A percentile compares a stretch with the other conserved stretches of the same genome.
Evolutionary conservation across 2,329 filamentous ascomycete species (phyloP).

Genomic region (Septoria petroselini): DNA sequence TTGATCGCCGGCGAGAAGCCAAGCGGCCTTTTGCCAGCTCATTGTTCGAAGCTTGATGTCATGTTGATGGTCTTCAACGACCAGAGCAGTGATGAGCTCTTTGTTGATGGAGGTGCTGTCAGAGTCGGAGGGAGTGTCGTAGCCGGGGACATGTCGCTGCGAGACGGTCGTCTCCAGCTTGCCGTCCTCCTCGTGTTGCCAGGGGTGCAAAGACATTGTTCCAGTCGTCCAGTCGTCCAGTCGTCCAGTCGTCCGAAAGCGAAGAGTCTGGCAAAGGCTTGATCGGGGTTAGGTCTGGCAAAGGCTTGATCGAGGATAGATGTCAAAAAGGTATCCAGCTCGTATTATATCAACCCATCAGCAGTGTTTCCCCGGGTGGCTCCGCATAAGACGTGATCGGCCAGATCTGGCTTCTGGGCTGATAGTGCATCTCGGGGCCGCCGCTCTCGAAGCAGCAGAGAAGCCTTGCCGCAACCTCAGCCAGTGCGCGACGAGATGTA

Average conservation of each 20-base stretch:
- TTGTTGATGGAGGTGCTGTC: constrained; percentile 23
- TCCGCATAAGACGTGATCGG: constrained; percentile 12
- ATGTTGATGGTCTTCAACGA: constrained; percentile 44
- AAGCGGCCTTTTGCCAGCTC: constrained; percentile 54
- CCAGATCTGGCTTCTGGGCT: constrained; percentile 6
- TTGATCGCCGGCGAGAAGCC: constrained; percentile 49
- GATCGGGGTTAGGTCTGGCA: neutral
- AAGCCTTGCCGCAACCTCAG: constrained; percentile 4
- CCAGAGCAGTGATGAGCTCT: constrained; percentile 26
- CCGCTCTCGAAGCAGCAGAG: neutral
- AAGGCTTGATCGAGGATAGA: neutral
- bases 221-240: neutral
- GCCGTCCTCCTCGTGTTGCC: constrained; percentile 4
- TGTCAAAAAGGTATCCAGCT: too few species aligned
- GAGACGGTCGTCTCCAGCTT: constrained; percentile 1
- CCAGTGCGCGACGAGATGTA: constrained; percentile 6
- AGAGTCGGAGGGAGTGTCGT: neutral
- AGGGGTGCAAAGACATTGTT: constrained; percentile 3
- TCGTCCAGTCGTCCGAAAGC: too few species aligned
- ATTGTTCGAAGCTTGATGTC: constrained; percentile 54
- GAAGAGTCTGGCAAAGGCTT: too few species aligned
- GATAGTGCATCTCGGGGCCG: constrained; percentile 6
- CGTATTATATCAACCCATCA: too few species aligned
- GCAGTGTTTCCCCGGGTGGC: neutral
- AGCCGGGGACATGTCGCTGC: neutral